phyloP scores from a whole-genome alignment of 352 stramenopile species.

The Pythium rishiriense region DNA sequence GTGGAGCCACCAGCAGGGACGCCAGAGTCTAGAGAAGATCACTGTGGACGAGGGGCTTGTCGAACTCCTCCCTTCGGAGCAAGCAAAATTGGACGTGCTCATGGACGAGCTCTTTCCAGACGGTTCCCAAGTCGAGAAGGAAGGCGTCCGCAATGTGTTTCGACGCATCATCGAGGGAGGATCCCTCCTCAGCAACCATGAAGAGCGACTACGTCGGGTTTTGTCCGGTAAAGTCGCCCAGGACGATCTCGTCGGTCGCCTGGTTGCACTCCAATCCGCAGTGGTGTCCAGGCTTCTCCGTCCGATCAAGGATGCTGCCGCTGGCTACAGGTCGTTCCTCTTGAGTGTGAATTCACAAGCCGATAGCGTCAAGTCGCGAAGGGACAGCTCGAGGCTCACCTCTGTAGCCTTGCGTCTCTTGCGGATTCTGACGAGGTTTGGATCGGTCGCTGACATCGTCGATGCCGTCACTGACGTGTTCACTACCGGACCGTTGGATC shows the following conservation, averaged over 20 bases:
- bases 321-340: slow-evolving; percentile 24
- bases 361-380: background rate
- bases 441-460: slow-evolving; percentile 43
- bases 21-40: slow-evolving; percentile 43
- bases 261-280: slow-evolving; percentile 19
- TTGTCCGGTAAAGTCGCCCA: slow-evolving; percentile 15
- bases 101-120: slow-evolving; percentile 39
- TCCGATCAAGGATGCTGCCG: slow-evolving; percentile 21
- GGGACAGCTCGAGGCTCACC: slow-evolving; percentile 33
- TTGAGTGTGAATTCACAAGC: background rate
- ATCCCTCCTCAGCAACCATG: slow-evolving; percentile 36
- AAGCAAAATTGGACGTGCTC: slow-evolving; percentile 34
- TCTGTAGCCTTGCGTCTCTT: slow-evolving; percentile 66
- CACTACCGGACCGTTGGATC: slow-evolving; percentile 42
- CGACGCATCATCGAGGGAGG: slow-evolving; percentile 56
- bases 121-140: slow-evolving; percentile 27
- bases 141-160: slow-evolving; percentile 43
- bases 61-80: slow-evolving; percentile 44
- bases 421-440: slow-evolving; percentile 63
- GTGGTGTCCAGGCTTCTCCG: slow-evolving; percentile 16
- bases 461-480: slow-evolving; percentile 49
- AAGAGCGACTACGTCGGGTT: slow-evolving; percentile 34
- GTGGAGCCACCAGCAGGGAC: slow-evolving; percentile 69
- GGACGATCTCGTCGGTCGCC: slow-evolving; percentile 9
- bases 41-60: slow-evolving; percentile 50